Evolutionary conservation across 1,139 yeast species (phyloP), one percentile per base, ranked within the genome.

Genomic region (Candida sp.): DNA sequence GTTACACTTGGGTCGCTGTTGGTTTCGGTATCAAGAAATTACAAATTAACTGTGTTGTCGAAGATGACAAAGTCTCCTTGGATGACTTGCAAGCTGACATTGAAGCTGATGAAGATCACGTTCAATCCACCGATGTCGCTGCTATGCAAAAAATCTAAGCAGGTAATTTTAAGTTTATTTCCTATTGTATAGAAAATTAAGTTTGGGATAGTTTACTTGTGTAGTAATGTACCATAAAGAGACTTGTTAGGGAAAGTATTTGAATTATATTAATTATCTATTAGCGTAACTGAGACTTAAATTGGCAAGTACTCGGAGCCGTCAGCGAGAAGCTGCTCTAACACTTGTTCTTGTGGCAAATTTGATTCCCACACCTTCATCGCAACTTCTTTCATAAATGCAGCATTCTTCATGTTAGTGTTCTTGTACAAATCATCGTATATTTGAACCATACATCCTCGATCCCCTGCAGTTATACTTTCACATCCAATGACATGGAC

Each of bases 21-120:
- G 99, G 99, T 76, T 93, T 81, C 86, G 99, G 99, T 83, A 93
- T 93, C 82, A 89, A 89, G 87, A 93, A 95, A 83, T 84, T 93
- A 73, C 99, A 93, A 82, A 88, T 95, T 75, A 93, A 90, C 93
- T 77, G 87, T 78, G 99, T 93, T 69, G 85, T 93, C 60, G 98
- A 91, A 82, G 99, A 93, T 75, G 96, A 82, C 58, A 84, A 84
- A 82, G 97, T 93, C 57, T 88, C 97, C 53, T 66, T 90, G 63
- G 96, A 87, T 60, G 97, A 87, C 47, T 85, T 95, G 68, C 96
- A 91, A 78, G 79, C 72, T 56, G 57, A 58, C 47, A 84, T 93
- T 63, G 97, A 89, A 79, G 98, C 85, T 66, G 95, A 87, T 70
- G 99, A 93, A 82, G 99, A 93, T 79, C 95, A 90, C 78, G 97